Evolutionary conservation across 164 flowering plant species (phyloP).

Genomic region (Vitis labrusca): DNA sequence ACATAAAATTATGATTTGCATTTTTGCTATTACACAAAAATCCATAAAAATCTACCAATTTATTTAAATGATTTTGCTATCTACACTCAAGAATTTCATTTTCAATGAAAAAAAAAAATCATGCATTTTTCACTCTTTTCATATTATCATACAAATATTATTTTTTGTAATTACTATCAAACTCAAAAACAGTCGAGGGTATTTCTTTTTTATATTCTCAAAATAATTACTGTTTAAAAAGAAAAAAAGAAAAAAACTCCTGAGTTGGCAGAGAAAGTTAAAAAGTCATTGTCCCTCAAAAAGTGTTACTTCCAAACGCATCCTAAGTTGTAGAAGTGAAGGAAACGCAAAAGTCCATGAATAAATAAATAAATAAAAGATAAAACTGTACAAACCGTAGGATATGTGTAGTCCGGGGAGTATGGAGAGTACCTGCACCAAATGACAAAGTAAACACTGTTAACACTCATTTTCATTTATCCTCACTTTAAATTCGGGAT

Average conservation of each 20-base stretch:
- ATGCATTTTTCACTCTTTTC: too few relatives aligned
- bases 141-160: too few relatives aligned
- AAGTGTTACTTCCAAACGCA: constrained; percentile 10
- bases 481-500: too few relatives aligned
- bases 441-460: background rate
- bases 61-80: too few relatives aligned
- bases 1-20: too few relatives aligned
- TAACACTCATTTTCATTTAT: too few relatives aligned
- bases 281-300: constrained; percentile 4
- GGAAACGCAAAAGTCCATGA: background rate
- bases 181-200: background rate
- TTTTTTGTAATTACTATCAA: too few relatives aligned
- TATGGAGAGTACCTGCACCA: constrained; percentile 69
- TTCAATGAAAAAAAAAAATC: too few relatives aligned
- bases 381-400: constrained; percentile 54
- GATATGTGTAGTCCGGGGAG: constrained; percentile 74
- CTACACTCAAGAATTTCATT: too few relatives aligned
- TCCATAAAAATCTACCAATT: too few relatives aligned
- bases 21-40: too few relatives aligned
- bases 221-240: background rate
- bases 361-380: background rate
- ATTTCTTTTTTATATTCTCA: background rate
- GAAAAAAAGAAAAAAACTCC: background rate
- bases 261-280: too few relatives aligned
- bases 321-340: constrained; percentile 9